A percentile compares a stretch with the other conserved stretches of the same genome.
Conservation (phyloP, 2,329 filamentous ascomycete species). For the Didymella arachidicola region DNA sequence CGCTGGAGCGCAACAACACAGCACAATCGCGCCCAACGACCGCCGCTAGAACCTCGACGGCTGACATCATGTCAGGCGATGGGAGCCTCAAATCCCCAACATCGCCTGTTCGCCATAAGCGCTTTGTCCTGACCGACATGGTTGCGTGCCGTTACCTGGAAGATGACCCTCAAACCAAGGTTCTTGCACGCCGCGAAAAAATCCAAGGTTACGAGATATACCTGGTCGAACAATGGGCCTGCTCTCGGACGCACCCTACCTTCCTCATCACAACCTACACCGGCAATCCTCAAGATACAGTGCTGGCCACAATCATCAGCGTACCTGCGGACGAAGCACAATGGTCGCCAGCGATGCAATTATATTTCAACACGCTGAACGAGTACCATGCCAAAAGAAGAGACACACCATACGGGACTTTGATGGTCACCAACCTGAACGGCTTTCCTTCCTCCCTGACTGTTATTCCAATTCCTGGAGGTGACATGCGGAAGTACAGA, state of each 20-base stretch:
- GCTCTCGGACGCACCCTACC: slow-evolving; percentile 87
- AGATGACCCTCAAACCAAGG: slow-evolving; percentile 77
- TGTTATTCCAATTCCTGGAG: slow-evolving; percentile 88
- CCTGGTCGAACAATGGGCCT: slow-evolving; percentile 96
- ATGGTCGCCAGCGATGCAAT: slow-evolving; percentile 80
- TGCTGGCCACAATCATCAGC: slow-evolving; percentile 80
- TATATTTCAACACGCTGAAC: slow-evolving; percentile 86
- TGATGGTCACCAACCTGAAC: slow-evolving; percentile 95
- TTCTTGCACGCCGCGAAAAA: slow-evolving; percentile 74
- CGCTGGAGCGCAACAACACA: slow-evolving; percentile 29
- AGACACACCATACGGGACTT: slow-evolving; percentile 79
- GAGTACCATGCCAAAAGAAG: slow-evolving; percentile 85
- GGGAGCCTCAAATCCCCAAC: slow-evolving; percentile 26
- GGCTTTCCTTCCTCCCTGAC: slow-evolving; percentile 91
- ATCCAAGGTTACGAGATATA: slow-evolving; percentile 91
- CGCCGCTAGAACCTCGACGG: slow-evolving; percentile 19
- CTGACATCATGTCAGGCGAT: slow-evolving; percentile 21
- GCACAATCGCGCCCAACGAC: slow-evolving; percentile 24
- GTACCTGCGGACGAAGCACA: slow-evolving; percentile 79
- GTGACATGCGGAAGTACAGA: slow-evolving; percentile 80
- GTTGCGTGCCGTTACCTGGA: slow-evolving; percentile 77
- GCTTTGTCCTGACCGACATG: slow-evolving; percentile 70
- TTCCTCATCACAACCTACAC: slow-evolving; percentile 94
- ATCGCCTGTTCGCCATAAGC: slow-evolving; percentile 56
- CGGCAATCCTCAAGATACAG: slow-evolving; percentile 78